Conservation (phyloP, 75 land plant species). For the Picea glauca region DNA sequence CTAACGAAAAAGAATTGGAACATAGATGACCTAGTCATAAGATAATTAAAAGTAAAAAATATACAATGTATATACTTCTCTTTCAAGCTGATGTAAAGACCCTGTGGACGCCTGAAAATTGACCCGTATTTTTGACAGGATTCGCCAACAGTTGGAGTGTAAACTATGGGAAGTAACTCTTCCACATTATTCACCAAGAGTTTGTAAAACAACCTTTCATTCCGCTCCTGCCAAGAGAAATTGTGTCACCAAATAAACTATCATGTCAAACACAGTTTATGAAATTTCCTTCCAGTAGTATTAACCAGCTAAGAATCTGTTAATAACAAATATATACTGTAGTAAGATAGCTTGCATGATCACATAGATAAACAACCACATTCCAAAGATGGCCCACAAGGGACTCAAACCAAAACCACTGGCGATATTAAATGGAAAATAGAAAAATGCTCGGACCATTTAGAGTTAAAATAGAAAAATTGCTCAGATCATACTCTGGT, state of each 20-base stretch:
- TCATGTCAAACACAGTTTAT: neutral
- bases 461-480: neutral
- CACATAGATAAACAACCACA: too few species aligned
- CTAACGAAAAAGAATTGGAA: neutral
- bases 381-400: too few species aligned
- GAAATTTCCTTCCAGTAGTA: neutral
- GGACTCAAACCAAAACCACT: too few species aligned
- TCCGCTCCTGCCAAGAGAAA: slow-evolving; percentile 59
- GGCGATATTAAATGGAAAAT: too few species aligned
- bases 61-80: slow-evolving; percentile 52
- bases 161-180: slow-evolving; percentile 85
- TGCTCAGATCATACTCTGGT: neutral
- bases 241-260: neutral
- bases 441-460: too few species aligned
- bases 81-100: slow-evolving; percentile 83
- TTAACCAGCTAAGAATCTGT: neutral
- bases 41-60: neutral
- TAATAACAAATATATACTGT: too few species aligned
- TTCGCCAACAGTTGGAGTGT: slow-evolving; percentile 94
- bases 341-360: too few species aligned
- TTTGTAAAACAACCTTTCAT: slow-evolving; percentile 89
- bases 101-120: slow-evolving; percentile 73
- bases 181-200: slow-evolving; percentile 83
- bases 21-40: too few species aligned
- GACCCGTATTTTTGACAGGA: slow-evolving; percentile 88